Conservation (phyloP, 2,329 filamentous ascomycete genomes). For the Helotiales sp. region DNA sequence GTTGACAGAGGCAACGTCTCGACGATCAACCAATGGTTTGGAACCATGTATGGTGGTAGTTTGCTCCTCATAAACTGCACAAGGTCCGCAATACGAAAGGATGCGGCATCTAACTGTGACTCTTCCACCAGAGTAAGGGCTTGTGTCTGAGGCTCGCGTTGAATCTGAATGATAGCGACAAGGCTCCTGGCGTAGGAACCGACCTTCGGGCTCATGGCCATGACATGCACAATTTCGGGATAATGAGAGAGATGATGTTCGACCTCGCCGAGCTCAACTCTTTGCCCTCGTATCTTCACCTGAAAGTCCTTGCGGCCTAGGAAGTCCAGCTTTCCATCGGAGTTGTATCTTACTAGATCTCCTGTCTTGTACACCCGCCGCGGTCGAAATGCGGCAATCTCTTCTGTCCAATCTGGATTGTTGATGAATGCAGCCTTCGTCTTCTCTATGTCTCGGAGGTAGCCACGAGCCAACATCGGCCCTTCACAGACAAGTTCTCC, state of each 20-base stretch:
- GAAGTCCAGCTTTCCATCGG: constrained; percentile 51
- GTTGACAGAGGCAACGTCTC: constrained; percentile 33
- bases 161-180: too few species aligned
- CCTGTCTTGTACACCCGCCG: constrained; percentile 57
- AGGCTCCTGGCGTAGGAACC: too few species aligned
- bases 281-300: constrained; percentile 62
- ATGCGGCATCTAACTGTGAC: too few species aligned
- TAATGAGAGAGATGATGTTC: too few species aligned
- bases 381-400: constrained; percentile 30
- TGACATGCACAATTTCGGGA: too few species aligned
- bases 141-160: too few species aligned
- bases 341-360: constrained; percentile 54
- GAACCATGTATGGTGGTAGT: constrained; percentile 36
- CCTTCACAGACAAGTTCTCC: constrained; percentile 39
- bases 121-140: too few species aligned
- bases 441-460: constrained; percentile 58
- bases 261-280: constrained; percentile 50
- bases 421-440: constrained; percentile 59
- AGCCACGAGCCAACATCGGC: constrained; percentile 60
- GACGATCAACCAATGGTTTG: constrained; percentile 37
- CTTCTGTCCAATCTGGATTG: constrained; percentile 46
- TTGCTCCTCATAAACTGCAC: too few species aligned
- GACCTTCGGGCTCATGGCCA: too few species aligned
- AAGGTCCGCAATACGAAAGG: too few species aligned
- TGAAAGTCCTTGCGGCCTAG: constrained; percentile 65